These are phyloP conservation scores for Backusella sp. DNA, from an alignment of 192 early-diverging fungal genomes.

Conservation along the genomic window DNA sequence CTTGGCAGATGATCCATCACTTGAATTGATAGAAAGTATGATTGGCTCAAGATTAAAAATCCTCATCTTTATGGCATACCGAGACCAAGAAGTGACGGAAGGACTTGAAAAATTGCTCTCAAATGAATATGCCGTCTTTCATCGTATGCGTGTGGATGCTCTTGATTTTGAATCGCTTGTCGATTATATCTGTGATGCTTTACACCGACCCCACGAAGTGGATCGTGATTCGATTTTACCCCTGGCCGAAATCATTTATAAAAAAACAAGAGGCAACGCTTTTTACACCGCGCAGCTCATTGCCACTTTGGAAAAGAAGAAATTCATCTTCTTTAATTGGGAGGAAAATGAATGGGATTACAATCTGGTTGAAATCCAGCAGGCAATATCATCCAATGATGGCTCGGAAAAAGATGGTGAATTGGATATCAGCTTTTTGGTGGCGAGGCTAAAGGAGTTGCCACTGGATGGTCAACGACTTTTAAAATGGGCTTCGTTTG, in stretches of 20 bases:
- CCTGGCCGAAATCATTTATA: constrained; percentile 26
- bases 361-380: constrained; percentile 23
- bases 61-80: constrained; percentile 22
- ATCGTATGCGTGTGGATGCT: constrained; percentile 21
- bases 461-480: constrained; percentile 28
- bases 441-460: constrained; percentile 19
- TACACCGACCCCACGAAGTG: constrained; percentile 14
- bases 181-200: constrained; percentile 22
- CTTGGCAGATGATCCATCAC: constrained; percentile 34
- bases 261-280: constrained; percentile 33
- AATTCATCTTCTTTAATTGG: constrained; percentile 37
- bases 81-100: constrained; percentile 19
- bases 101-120: constrained; percentile 9
- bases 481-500: constrained; percentile 35
- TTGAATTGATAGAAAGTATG: constrained; percentile 27
- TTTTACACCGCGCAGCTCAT: constrained; percentile 31
- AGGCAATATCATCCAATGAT: constrained; percentile 15
- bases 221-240: constrained; percentile 21
- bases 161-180: constrained; percentile 25
- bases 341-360: constrained; percentile 36
- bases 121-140: constrained; percentile 12
- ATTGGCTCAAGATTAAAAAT: constrained; percentile 23
- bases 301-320: constrained; percentile 25
- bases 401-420: constrained; percentile 18
- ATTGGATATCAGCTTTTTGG: constrained; percentile 24